Base-by-base conservation (phyloP, 2,329 filamentous ascomycete species). In the Zymoseptoria crescenta region DNA sequence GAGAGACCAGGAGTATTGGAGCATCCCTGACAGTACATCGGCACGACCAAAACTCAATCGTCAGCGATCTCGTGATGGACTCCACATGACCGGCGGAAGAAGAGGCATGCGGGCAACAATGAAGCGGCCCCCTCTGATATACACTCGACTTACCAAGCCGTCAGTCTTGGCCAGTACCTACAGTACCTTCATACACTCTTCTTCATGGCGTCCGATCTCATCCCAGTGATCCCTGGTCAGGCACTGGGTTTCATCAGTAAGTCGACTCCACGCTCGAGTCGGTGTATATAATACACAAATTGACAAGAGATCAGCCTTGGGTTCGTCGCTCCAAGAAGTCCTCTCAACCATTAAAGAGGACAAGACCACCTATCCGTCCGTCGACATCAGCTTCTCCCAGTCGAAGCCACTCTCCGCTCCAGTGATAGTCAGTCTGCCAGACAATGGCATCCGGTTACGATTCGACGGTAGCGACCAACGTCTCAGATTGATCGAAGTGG, bases 391-490 rank as follows among this genome's bases (percentile, higher is more conserved):
- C 51, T 95, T 94, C 75, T 91, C 91, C 28, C 81, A 86, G n/a
- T 78, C 83, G 16, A 78, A 85, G 10, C 93, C 94, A 3, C 81
- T 96, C 35, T 80, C 80, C 30, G 83, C 89, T 28, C 89, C 91
- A 0, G 83, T 96, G 19, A 79, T 89, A 50, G 75, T 97, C 57
- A 81, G 81, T 19, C 83, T 99, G 3, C 89, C 92, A 0, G 82
- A 84, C 3, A 99, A 97, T 75, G 94, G 94, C 28, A 74, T 99
- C 29, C 88, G 93, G 10, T 77, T 99, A 56, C 90, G 90, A 49
- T 99, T 99, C 71, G 94, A 99, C 71, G 94, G 92, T 0, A 86
- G 89, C 3, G 92, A 97, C 69, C 94, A 99, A 74, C 85, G 93
- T 41, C 78, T 99, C 49, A 88, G 94, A 2, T 77, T 99, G 62